phyloP scores from a whole-genome alignment of 192 early-diverging fungal species.

The Neocallimastix lanati region DNA sequence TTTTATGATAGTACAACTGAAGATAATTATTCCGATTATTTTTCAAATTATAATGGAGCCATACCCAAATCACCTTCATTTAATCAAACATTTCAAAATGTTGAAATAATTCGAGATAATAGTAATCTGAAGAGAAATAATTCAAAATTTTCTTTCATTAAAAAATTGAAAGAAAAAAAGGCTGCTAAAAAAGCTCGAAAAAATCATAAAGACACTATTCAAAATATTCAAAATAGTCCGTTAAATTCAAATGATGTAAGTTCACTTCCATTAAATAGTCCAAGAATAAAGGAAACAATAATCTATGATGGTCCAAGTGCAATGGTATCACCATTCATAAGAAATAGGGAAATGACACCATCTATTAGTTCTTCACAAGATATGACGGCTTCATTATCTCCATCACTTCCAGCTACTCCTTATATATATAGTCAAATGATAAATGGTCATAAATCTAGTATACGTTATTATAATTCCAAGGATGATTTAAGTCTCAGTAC shows the following conservation, averaged over 20 bases:
- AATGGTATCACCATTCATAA: not conserved
- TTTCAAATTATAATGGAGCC: not conserved
- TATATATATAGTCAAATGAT: not conserved
- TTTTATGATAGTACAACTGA: not conserved
- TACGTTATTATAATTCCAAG: not conserved
- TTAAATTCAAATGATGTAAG: not conserved
- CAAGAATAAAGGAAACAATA: not conserved
- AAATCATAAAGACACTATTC: not conserved
- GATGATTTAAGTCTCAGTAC: not conserved
- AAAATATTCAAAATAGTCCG: not conserved
- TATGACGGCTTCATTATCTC: not conserved
- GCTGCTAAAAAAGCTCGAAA: not conserved
- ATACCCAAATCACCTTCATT: not conserved
- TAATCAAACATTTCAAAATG: not conserved
- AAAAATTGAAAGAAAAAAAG: not conserved
- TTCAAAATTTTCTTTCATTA: not conserved
- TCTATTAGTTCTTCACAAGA: not conserved
- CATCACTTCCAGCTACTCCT: not conserved
- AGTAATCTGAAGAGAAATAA: not conserved
- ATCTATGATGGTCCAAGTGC: not conserved
- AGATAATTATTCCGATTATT: not conserved
- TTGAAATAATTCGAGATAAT: not conserved
- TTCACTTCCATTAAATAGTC: not conserved
- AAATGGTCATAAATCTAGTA: not conserved
- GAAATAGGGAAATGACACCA: not conserved